These are phyloP conservation scores for Aurifilum marmelostoma DNA, from an alignment of 2,329 filamentous ascomycete genomes.

Conservation along the genomic window DNA sequence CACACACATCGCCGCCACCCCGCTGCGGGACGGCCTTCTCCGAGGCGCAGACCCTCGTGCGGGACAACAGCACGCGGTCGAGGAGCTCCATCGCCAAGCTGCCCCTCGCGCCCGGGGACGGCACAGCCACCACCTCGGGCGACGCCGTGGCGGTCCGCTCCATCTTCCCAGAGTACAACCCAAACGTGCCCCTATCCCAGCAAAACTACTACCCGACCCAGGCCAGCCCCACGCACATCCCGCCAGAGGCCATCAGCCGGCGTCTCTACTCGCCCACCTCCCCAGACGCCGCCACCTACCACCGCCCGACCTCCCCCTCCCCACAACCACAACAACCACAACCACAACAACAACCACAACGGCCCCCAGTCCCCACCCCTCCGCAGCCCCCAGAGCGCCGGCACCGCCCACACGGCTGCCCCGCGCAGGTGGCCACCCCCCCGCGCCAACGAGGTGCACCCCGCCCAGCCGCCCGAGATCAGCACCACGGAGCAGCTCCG, in stretches of 20 bases:
- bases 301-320: background rate
- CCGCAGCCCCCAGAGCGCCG: slow-evolving; percentile 39
- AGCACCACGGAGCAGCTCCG: slow-evolving; percentile 65
- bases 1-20: slow-evolving; percentile 44
- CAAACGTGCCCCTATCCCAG: slow-evolving; percentile 64
- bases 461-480: slow-evolving; percentile 49
- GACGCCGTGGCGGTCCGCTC: slow-evolving; percentile 55
- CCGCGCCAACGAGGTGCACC: slow-evolving; percentile 44
- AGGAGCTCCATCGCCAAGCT: slow-evolving; percentile 62
- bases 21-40: slow-evolving; percentile 57
- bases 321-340: background rate
- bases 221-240: slow-evolving; percentile 65
- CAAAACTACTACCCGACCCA: slow-evolving; percentile 74
- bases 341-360: slow-evolving; percentile 14
- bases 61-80: slow-evolving; percentile 53
- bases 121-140: slow-evolving; percentile 25
- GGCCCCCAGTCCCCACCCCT: slow-evolving; percentile 34
- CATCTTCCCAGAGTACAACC: slow-evolving; percentile 78
- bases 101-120: slow-evolving; percentile 42
- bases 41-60: slow-evolving; percentile 53
- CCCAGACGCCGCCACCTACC: slow-evolving; percentile 30
- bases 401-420: slow-evolving; percentile 29
- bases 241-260: slow-evolving; percentile 66
- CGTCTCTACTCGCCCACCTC: slow-evolving; percentile 58
- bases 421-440: slow-evolving; percentile 35